Percentiles rank a stretch among this genome's conserved stretches.
Evolutionary conservation across 768 basidiomycete species (phyloP).

Genomic region (Boletus vermiculosoides): DNA sequence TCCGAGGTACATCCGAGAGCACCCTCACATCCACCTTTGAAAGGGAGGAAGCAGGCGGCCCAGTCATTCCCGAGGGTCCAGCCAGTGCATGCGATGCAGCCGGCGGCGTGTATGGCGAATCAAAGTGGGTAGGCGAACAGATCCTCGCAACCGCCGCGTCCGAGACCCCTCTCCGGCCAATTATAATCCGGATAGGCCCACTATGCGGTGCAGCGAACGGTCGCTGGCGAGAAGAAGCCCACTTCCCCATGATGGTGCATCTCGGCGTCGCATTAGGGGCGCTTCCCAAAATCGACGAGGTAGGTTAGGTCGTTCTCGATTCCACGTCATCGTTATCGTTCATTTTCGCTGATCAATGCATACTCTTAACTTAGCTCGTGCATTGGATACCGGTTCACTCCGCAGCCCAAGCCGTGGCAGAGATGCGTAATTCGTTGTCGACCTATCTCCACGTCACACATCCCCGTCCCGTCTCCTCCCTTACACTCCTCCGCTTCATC

Average conservation of each 20-base stretch:
- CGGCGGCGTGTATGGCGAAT: constrained; percentile 12
- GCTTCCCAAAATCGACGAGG: constrained; percentile 25
- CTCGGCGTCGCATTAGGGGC: constrained; percentile 15
- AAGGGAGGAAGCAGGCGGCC: background rate
- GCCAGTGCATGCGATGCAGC: constrained; percentile 11
- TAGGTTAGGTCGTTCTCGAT: constrained; percentile 1
- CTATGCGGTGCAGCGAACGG: constrained; percentile 37
- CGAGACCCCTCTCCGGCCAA: constrained; percentile 20
- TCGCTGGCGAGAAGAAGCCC: constrained; percentile 39
- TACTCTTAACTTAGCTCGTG: background rate
- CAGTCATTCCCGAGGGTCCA: background rate
- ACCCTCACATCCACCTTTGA: background rate
- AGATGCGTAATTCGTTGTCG: constrained; percentile 14
- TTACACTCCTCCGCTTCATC: constrained; percentile 9
- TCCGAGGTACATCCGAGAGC: background rate
- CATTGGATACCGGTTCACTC: constrained; percentile 17
- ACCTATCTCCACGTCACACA: constrained; percentile 13
- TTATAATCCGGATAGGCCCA: constrained; percentile 39
- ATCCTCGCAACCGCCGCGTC: constrained; percentile 21
- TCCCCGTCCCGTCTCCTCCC: constrained; percentile 7
- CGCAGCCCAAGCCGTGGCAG: constrained; percentile 13
- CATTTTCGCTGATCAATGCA: background rate
- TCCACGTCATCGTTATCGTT: too few species aligned
- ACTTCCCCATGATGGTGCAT: constrained; percentile 36
- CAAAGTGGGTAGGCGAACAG: constrained; percentile 27